A percentile compares a stretch with the other conserved stretches of the same genome.
Evolutionary conservation across 2,329 filamentous ascomycete species (phyloP).

Genomic region (Neoscytalidium dimidiatum): DNA sequence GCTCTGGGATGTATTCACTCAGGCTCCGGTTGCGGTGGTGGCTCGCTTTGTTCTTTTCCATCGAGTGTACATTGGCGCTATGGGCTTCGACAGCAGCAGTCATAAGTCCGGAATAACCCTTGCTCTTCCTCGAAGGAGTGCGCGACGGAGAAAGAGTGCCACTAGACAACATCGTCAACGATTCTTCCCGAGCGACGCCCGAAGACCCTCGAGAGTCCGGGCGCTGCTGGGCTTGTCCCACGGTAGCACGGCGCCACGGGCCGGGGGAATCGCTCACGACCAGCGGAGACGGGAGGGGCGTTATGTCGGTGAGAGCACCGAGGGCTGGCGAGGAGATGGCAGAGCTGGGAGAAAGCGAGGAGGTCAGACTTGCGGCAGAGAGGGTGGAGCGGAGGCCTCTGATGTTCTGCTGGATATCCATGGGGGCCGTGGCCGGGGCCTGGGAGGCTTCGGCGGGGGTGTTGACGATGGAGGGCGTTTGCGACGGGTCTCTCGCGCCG

Average conservation of each 20-base stretch:
- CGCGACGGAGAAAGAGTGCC: slow-evolving; percentile 37
- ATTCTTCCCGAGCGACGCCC: slow-evolving; percentile 31
- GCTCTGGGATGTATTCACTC: slow-evolving; percentile 83
- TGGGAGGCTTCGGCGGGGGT: slow-evolving; percentile 21
- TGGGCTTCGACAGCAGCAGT: slow-evolving; percentile 43
- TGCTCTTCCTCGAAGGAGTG: slow-evolving; percentile 45
- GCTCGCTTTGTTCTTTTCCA: slow-evolving; percentile 34
- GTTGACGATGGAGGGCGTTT: slow-evolving; percentile 21
- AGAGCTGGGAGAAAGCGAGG: slow-evolving; percentile 48
- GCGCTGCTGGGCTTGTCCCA: slow-evolving; percentile 28
- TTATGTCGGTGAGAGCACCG: slow-evolving; percentile 51
- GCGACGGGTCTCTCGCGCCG: neutral
- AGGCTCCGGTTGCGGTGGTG: slow-evolving; percentile 79
- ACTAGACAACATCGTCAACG: slow-evolving; percentile 31
- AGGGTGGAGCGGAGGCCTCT: slow-evolving; percentile 39
- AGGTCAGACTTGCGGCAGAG: slow-evolving; percentile 46
- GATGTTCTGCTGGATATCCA: slow-evolving; percentile 32
- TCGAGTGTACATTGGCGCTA: slow-evolving; percentile 32
- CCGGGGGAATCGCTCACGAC: slow-evolving; percentile 43
- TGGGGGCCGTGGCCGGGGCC: slow-evolving; percentile 40
- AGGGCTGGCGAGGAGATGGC: slow-evolving; percentile 51
- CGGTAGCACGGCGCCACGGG: slow-evolving; percentile 42
- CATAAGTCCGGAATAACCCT: slow-evolving; percentile 48
- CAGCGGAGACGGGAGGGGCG: slow-evolving; percentile 54
- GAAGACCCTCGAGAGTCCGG: slow-evolving; percentile 36